Evolutionary conservation across 192 early-diverging fungal genomes (phyloP), one percentile per base, ranked within the genome.

Genomic region (Coemansia erecta): DNA sequence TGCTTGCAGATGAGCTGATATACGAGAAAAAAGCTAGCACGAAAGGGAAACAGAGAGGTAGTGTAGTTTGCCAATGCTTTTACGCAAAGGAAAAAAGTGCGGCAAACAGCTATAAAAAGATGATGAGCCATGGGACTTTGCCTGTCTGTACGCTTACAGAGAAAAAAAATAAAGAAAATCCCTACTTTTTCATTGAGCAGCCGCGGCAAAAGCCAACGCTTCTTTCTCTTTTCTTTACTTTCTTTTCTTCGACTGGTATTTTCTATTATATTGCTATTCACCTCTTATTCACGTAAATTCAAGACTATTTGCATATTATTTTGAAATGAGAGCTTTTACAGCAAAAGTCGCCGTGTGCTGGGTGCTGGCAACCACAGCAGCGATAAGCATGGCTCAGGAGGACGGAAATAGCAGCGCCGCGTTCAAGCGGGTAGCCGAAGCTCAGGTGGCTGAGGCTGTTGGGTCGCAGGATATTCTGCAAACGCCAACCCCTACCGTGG

Each of bases 341-440:
- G 53, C 53, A 24, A 54, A 59, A 33, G 51, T 43, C 28, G 47
- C 63, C 31, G 45, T 52, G 43, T 61, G 58, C 56, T 58, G 58
- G 70, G 63, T 55, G 64, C 64, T 73, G 70, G 70, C 64, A 13
- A 60, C 64, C 64, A 26, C 60, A 14, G 46, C 56, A 15, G 42
- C 62, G 54, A 40, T 39, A 35, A 33, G 21, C 47, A 26, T 39
- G 23, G 53, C 22, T 14, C 15, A 12, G 11, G 52, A 14, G 8
- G 4, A 35, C 12, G 37, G 39, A 23, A 19, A 17, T 17, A 26
- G 14, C 47, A 24, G 5, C 2, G 22, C 21, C 14, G 24, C 1
- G 21, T 49, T 24, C 47, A 49, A 49, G 23, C 19, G 47, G 22
- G 47, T 23, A 10, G 47, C 47, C 12, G 4, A 7, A 12, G 8